phyloP scores from a whole-genome alignment of 495 filamentous ascomycete genomes.

The Letharia columbiana region DNA sequence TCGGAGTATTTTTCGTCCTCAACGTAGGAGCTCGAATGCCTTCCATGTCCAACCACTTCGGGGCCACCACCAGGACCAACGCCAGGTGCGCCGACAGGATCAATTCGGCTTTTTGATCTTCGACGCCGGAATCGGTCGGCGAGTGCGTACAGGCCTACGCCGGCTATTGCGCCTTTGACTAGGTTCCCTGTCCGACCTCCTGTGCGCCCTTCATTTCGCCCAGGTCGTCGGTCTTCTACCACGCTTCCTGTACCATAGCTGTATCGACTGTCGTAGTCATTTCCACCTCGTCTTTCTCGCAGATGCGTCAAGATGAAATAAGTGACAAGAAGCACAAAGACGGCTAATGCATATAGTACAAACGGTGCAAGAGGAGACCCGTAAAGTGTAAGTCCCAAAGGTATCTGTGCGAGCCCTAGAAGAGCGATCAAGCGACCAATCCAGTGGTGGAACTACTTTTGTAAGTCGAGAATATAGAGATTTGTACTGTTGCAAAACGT shows the following conservation, averaged over 20 bases:
- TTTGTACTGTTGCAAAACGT: slow-evolving; percentile 24
- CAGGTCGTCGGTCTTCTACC: slow-evolving; percentile 28
- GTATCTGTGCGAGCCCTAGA: slow-evolving; percentile 78
- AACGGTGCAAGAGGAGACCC: slow-evolving; percentile 80
- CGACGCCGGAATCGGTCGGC: slow-evolving; percentile 38
- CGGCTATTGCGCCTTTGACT: slow-evolving; percentile 47
- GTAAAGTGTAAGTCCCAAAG: slow-evolving; percentile 83
- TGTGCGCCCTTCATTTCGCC: slow-evolving; percentile 2
- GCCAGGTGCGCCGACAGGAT: background rate
- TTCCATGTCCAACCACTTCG: slow-evolving; percentile 29
- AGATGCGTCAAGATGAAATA: slow-evolving; percentile 69
- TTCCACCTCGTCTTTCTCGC: slow-evolving; percentile 44
- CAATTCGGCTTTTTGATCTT: slow-evolving; percentile 28
- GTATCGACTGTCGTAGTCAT: slow-evolving; percentile 42
- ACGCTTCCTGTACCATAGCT: slow-evolving; percentile 43
- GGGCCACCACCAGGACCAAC: slow-evolving; percentile 18
- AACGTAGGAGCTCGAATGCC: slow-evolving; percentile 25
- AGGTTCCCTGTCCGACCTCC: slow-evolving; percentile 29
- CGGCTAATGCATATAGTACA: slow-evolving; percentile 71
- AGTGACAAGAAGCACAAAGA: slow-evolving; percentile 52
- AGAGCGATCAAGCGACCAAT: slow-evolving; percentile 66
- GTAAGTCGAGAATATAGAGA: slow-evolving; percentile 19
- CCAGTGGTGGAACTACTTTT: slow-evolving; percentile 67
- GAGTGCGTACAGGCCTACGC: slow-evolving; percentile 52
- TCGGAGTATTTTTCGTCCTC: slow-evolving; percentile 34